phyloP scores from a whole-genome alignment of 306 rosid genomes.

The Cucurbita ficifolia region DNA sequence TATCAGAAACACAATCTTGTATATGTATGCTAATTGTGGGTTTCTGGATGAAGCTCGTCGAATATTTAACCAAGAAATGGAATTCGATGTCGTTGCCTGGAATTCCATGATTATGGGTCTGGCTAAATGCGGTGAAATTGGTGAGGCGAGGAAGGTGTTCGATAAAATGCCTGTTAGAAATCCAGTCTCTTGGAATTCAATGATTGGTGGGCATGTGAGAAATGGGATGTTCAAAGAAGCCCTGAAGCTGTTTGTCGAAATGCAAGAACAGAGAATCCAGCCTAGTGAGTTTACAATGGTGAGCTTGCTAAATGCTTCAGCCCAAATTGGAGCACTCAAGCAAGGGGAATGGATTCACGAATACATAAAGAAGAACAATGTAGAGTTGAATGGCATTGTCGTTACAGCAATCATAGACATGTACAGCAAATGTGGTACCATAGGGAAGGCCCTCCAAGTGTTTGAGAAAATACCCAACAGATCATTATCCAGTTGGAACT shows the following conservation, averaged over 20 bases:
- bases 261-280: constrained; percentile 39
- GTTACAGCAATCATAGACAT: constrained; percentile 62
- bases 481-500: constrained; percentile 67
- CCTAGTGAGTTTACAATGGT: constrained; percentile 80
- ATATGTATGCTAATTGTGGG: constrained; percentile 67
- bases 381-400: constrained; percentile 50
- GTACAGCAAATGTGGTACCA: constrained; percentile 72
- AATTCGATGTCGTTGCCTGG: constrained; percentile 51
- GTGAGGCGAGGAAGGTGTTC: constrained; percentile 52
- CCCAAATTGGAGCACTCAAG: constrained; percentile 63
- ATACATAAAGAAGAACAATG: constrained; percentile 34
- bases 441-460: constrained; percentile 40
- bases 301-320: constrained; percentile 73
- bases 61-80: constrained; percentile 34
- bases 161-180: constrained; percentile 44
- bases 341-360: constrained; percentile 67
- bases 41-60: constrained; percentile 38
- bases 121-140: constrained; percentile 60
- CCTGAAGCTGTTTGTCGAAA: constrained; percentile 36
- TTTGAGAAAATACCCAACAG: constrained; percentile 35
- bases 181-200: constrained; percentile 55
- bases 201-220: constrained; percentile 84
- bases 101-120: constrained; percentile 67
- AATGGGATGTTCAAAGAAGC: constrained; percentile 48
- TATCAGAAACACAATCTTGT: constrained; percentile 38